phyloP scores from a whole-genome alignment of 164 flowering plant species.

The Aristolochia californica region DNA sequence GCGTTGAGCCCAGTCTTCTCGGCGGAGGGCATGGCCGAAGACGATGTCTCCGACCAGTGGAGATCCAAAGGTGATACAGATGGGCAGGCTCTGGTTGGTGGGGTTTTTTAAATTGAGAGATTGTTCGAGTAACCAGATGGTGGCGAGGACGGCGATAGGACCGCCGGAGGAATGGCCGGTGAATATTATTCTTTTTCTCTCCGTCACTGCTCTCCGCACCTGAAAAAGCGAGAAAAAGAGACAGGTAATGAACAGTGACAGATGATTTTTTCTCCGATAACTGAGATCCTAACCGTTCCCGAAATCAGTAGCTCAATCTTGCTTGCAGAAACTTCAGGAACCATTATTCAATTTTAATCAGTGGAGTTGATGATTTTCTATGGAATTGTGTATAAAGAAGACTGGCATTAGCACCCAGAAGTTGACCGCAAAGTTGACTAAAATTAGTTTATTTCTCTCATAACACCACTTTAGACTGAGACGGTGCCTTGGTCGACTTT shows the following conservation, averaged over 20 bases:
- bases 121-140: conserved; percentile 55
- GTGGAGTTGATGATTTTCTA: background rate
- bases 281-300: background rate
- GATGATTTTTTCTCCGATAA: background rate
- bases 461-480: too few relatives aligned
- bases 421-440: background rate
- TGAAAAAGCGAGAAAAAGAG: conserved; percentile 12
- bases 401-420: too few relatives aligned
- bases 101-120: conserved; percentile 6
- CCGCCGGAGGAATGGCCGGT: conserved; percentile 83
- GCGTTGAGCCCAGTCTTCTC: conserved; percentile 57
- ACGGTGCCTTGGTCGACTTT: too few relatives aligned
- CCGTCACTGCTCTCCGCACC: conserved; percentile 38
- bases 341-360: background rate
- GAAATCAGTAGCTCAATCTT: background rate
- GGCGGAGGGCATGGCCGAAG: conserved; percentile 47
- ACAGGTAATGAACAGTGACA: too few relatives aligned
- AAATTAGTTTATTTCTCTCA: background rate
- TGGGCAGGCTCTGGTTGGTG: conserved; percentile 11
- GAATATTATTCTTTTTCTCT: conserved; percentile 44
- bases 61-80: conserved; percentile 72
- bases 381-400: background rate
- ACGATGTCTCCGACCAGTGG: conserved; percentile 53
- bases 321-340: too few relatives aligned
- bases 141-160: conserved; percentile 50